These are phyloP conservation scores for Penicillium pulvis DNA, from an alignment of 495 filamentous ascomycete genomes.

Conservation along the genomic window DNA sequence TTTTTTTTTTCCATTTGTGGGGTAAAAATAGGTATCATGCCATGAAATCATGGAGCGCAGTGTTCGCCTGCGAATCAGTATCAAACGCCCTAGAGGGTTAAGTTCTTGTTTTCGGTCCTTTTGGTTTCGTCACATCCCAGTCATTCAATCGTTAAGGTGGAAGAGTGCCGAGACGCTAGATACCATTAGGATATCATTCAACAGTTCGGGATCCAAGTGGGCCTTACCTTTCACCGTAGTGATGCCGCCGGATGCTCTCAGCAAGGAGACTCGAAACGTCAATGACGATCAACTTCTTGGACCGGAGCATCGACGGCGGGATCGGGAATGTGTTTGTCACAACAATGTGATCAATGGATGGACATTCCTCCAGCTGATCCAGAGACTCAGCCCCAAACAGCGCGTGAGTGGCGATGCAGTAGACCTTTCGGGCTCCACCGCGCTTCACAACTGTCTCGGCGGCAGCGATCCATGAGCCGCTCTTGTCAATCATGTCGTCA, in stretches of 20 bases:
- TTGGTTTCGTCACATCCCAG: conserved; percentile 23
- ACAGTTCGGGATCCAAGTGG: background rate
- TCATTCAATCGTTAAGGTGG: conserved; percentile 56
- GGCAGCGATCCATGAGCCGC: conserved; percentile 96
- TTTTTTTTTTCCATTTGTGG: conserved; percentile 16
- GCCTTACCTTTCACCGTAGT: conserved; percentile 74
- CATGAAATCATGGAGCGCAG: conserved; percentile 22
- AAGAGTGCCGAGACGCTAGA: conserved; percentile 83
- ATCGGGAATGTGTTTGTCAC: conserved; percentile 98
- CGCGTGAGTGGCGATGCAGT: conserved; percentile 96
- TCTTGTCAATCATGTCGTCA: conserved; percentile 99
- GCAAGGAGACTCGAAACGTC: conserved; percentile 84
- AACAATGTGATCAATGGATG: conserved; percentile 89
- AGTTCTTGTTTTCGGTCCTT: background rate
- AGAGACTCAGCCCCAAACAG: conserved; percentile 89
- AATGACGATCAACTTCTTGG: conserved; percentile 84
- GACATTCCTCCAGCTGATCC: conserved; percentile 85
- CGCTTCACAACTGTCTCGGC: conserved; percentile 95
- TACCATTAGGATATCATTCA: background rate
- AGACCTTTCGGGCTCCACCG: conserved; percentile 88
- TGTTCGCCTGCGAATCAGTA: conserved; percentile 29
- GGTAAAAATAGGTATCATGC: conserved; percentile 32
- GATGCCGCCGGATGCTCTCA: conserved; percentile 93
- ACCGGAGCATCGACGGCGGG: conserved; percentile 64
- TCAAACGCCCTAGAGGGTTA: conserved; percentile 24